Conservation (phyloP, 257 asterid species). For the Knoxia roxburghii region DNA sequence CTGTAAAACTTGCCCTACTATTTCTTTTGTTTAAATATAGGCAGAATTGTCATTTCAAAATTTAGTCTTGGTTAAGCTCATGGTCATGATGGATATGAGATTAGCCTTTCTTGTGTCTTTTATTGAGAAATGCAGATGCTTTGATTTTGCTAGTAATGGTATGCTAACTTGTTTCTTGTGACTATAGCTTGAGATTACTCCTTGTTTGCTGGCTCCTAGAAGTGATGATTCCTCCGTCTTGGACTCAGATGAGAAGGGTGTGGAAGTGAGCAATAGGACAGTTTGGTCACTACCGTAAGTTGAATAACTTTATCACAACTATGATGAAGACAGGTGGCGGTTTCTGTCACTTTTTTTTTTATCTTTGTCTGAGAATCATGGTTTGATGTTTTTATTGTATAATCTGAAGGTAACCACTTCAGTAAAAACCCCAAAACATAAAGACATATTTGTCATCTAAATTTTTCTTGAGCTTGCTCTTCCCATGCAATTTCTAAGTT, state of each 20-base stretch:
- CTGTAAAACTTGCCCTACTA: not conserved
- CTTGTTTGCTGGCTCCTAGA: slow-evolving; percentile 75
- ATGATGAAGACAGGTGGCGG: not conserved
- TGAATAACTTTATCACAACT: not conserved
- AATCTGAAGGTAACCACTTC: not conserved
- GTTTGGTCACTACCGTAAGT: slow-evolving; percentile 93
- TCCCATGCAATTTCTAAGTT: too few species aligned
- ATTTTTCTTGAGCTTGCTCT: not conserved
- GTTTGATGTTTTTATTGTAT: not conserved
- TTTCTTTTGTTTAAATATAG: not conserved
- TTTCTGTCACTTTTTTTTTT: not conserved
- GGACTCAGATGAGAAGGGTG: slow-evolving; percentile 26
- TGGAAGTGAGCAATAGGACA: slow-evolving; percentile 37
- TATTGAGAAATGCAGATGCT: not conserved
- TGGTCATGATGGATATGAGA: not conserved
- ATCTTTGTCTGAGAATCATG: slow-evolving; percentile 6
- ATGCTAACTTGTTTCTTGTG: slow-evolving; percentile 21
- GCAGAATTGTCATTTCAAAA: not conserved
- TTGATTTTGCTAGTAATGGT: not conserved
- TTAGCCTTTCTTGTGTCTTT: not conserved
- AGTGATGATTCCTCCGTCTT: slow-evolving; percentile 28
- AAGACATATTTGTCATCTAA: not conserved
- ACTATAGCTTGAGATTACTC: slow-evolving; percentile 73
- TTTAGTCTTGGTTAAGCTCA: slow-evolving; percentile 4
- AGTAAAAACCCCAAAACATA: not conserved